Percentiles rank a stretch among this genome's conserved stretches.
phyloP scores from a whole-genome alignment of 768 basidiomycete genomes.

The Rhizopogon vinicolor region DNA sequence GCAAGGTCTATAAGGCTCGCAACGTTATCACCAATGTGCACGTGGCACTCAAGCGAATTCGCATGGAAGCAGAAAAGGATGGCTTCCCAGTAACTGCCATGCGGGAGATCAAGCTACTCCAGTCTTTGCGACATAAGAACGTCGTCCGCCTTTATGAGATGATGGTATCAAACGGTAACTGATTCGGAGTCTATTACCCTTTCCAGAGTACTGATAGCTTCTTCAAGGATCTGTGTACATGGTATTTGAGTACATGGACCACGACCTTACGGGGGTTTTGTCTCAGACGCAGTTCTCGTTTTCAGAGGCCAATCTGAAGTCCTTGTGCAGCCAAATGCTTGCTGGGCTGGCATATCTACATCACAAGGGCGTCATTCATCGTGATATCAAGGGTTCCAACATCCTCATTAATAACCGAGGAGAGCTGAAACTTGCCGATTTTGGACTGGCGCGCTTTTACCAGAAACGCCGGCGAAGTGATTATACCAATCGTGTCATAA shows the following conservation, averaged over 20 bases:
- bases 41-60: conserved; percentile 93
- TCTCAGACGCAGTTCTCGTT: conserved; percentile 89
- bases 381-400: conserved; percentile 99
- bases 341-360: conserved; percentile 93
- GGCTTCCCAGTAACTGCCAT: conserved; percentile 99
- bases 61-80: conserved; percentile 96
- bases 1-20: conserved; percentile 95
- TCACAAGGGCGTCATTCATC: conserved; percentile 92
- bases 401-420: conserved; percentile 90
- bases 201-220: conserved; percentile 6
- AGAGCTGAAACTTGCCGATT: conserved; percentile 94
- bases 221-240: conserved; percentile 87
- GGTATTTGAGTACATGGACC: conserved; percentile 99
- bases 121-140: conserved; percentile 86
- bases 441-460: conserved; percentile 95
- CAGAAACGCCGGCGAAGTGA: conserved; percentile 86
- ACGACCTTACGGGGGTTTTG: conserved; percentile 92
- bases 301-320: conserved; percentile 86
- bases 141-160: conserved; percentile 91
- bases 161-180: conserved; percentile 95
- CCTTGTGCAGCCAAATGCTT: conserved; percentile 94
- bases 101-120: conserved; percentile 97
- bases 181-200: not conserved
- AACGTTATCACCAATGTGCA: conserved; percentile 71
- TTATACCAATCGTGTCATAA: conserved; percentile 99